These are phyloP conservation scores for Blastocystis sp. DNA, from an alignment of 352 stramenopile species.

Conservation along the genomic window DNA sequence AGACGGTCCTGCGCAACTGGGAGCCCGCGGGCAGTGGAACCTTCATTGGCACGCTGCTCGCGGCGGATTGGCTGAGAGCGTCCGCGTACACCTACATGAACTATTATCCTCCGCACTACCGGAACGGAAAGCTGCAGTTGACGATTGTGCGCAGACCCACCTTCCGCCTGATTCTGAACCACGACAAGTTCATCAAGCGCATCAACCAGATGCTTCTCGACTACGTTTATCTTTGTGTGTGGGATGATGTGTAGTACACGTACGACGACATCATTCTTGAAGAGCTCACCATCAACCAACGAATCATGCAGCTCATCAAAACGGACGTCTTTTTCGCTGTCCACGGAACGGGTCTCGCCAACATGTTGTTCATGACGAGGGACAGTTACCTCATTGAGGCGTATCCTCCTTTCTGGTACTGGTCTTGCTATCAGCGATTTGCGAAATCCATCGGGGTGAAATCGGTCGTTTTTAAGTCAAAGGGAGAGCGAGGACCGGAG, in stretches of 20 bases:
- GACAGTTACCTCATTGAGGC: constrained; percentile 55
- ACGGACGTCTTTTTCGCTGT: constrained; percentile 42
- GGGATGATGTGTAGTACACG: constrained; percentile 7
- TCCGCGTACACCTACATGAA: constrained; percentile 27
- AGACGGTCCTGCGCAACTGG: constrained; percentile 38
- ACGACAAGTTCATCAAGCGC: constrained; percentile 23
- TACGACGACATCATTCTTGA: constrained; percentile 48
- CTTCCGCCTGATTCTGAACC: constrained; percentile 21
- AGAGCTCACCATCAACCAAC: constrained; percentile 13
- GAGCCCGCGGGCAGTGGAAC: constrained; percentile 29
- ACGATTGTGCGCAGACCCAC: constrained; percentile 33
- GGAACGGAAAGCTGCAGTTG: not conserved
- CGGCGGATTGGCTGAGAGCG: constrained; percentile 10
- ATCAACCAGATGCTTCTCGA: constrained; percentile 22
- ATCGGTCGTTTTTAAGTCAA: constrained; percentile 30
- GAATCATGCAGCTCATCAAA: constrained; percentile 29
- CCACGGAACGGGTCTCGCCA: constrained; percentile 38
- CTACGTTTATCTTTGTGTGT: constrained; percentile 6
- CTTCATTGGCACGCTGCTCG: constrained; percentile 23
- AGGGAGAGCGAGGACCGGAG: constrained; percentile 18
- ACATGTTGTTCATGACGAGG: constrained; percentile 54
- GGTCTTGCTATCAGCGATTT: constrained; percentile 60
- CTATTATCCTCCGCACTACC: not conserved
- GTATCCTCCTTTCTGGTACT: constrained; percentile 50
- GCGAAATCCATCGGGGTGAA: constrained; percentile 12